Base-by-base conservation (phyloP, 2,329 filamentous ascomycete genomes). In the Dothistroma pini region DNA sequence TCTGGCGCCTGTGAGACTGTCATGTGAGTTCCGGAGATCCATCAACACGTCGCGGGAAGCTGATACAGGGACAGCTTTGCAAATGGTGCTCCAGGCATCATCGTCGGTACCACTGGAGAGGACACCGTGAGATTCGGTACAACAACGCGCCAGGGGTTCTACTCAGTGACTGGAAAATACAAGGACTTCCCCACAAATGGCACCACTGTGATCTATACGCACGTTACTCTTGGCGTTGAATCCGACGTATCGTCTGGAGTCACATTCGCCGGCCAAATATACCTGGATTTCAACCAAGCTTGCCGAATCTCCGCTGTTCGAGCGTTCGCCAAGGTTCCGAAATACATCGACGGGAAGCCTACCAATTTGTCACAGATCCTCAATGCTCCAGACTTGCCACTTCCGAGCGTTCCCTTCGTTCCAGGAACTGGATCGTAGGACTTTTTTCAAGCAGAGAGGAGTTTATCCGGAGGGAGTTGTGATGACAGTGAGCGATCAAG, bases 161-260 rank as follows among this genome's bases (percentile, higher is more conserved):
- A 59, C 12, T 8, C n/a, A 1, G 61, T 66, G 16, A 66, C 63
- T 10, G 61, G 63, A 11, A 21, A 56, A 38, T 66, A 66, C 32
- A 55, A 38, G 8, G 60, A 63, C 16, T 63, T 59, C 35, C 52
- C 56, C 0, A 25, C 54, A 2, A 58, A 58, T 25, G 62, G 59
- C 19, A 66, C 62, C 0, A 64, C 64, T 9, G 57, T 66, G 14
- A 66, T 66, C 32, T 44, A 62, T 48, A 66, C 44, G 8, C 56
- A 61, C 35, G 61, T 60, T 5, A 51, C 56, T 16, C 49, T 58
- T 4, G 56, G 56, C 32, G 56, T 35, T 9, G 19, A 14, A 11
- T 49, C 51, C 32, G n/a, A 34, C 11, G 51, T 66, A 5, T 38
- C 56, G 14, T 44, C 59, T 25, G 57, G 57, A 4, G 57, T 64